Conservation (phyloP, 164 flowering plant species). For the Tetrastigma voinierianum region DNA sequence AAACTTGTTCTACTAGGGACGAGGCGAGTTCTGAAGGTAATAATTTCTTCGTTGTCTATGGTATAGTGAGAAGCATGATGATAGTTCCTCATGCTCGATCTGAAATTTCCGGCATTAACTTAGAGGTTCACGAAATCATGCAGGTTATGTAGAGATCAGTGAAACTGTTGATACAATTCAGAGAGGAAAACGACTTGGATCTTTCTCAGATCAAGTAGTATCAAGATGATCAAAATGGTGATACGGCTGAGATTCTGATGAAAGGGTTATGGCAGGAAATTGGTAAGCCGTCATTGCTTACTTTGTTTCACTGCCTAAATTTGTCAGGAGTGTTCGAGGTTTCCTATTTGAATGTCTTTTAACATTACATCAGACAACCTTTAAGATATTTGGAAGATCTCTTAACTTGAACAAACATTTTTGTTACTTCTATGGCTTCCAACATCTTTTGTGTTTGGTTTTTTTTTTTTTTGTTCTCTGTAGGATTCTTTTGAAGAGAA, state of each 20-base stretch:
- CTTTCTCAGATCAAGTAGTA: conserved; percentile 23
- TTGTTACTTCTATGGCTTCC: neutral
- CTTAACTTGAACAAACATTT: too few relatives aligned
- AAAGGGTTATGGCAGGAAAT: conserved; percentile 21
- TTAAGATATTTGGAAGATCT: too few relatives aligned
- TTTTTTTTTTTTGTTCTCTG: conserved; percentile 16
- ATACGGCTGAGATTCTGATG: conserved; percentile 21
- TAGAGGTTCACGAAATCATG: conserved; percentile 11
- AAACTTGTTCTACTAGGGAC: conserved; percentile 16
- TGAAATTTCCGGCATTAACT: neutral
- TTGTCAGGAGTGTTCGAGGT: too few relatives aligned
- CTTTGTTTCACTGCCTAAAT: neutral
- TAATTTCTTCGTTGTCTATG: neutral
- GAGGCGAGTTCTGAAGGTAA: conserved; percentile 42
- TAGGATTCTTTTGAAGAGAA: conserved; percentile 28
- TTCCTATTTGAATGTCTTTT: too few relatives aligned
- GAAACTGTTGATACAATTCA: conserved; percentile 21
- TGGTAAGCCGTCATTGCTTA: conserved; percentile 28
- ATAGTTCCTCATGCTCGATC: neutral
- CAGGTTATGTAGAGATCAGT: conserved; percentile 29
- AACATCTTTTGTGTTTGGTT: neutral
- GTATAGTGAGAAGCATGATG: conserved; percentile 5
- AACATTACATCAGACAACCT: too few relatives aligned
- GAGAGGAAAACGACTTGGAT: conserved; percentile 23
- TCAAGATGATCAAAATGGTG: conserved; percentile 22